These are phyloP conservation scores for Tilletiopsis washingtonensis DNA, from an alignment of 1,284 basidiomycete genomes.

Conservation along the genomic window DNA sequence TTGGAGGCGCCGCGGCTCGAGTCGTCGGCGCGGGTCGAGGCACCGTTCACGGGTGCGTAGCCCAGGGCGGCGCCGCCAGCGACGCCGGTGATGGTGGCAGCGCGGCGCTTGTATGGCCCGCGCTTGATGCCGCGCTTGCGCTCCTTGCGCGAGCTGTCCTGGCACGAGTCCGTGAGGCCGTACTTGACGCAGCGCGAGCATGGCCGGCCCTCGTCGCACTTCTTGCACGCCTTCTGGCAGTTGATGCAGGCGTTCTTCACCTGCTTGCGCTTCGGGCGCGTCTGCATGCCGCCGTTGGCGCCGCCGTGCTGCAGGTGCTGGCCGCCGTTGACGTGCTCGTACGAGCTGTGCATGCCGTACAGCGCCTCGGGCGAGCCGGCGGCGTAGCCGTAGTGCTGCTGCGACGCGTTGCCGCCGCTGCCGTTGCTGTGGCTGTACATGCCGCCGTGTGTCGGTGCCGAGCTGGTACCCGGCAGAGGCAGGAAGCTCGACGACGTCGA, in stretches of 20 bases:
- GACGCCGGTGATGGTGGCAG: conserved; percentile 12
- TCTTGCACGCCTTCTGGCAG: conserved; percentile 82
- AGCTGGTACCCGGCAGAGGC: no score
- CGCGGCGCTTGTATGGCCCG: conserved; percentile 74
- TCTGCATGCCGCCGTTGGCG: not conserved
- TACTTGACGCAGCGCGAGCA: conserved; percentile 80
- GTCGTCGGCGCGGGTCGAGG: conserved; percentile 10
- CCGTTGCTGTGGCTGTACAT: no score
- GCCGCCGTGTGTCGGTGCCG: no score
- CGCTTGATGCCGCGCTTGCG: conserved; percentile 75
- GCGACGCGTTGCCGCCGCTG: no score
- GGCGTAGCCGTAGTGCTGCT: no score
- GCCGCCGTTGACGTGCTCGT: no score
- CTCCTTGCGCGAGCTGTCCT: conserved; percentile 74
- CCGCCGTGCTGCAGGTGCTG: no score
- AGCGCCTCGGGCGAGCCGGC: no score
- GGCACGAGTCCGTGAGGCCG: conserved; percentile 67
- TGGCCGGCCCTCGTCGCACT: conserved; percentile 76
- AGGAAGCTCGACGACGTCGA: no score
- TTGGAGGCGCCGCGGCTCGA: conserved; percentile 10
- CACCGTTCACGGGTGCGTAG: no score
- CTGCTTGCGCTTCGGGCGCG: conserved; percentile 61
- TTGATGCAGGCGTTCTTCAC: conserved; percentile 85
- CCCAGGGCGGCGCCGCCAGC: not conserved
- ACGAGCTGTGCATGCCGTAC: no score